Percentiles rank a stretch among this genome's conserved stretches.
Conservation (phyloP, 2,329 filamentous ascomycete genomes). For the Tolypocladium cylindrosporum region DNA sequence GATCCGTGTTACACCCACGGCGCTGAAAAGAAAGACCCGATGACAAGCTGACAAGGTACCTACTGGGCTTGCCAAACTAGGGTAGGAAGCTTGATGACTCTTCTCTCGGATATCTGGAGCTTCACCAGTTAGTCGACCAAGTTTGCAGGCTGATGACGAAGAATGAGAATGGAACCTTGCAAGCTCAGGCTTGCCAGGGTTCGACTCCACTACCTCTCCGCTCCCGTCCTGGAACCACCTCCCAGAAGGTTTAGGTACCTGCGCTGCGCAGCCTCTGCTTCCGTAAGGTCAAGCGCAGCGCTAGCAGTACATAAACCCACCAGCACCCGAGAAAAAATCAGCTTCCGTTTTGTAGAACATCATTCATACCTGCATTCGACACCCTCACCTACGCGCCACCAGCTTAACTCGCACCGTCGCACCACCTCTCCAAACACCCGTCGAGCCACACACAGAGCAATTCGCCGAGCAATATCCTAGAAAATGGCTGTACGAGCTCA, state of each 20-base stretch:
- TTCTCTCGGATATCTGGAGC: background rate
- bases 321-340: background rate
- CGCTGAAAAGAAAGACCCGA: background rate
- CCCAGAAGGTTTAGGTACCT: no score
- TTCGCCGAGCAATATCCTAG: slow-evolving; percentile 1
- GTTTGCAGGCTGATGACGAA: background rate
- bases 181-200: background rate
- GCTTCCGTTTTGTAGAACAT: background rate
- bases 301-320: background rate
- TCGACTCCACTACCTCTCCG: background rate
- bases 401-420: background rate
- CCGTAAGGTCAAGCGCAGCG: background rate
- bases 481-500: slow-evolving; percentile 61
- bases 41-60: background rate
- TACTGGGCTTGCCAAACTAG: background rate
- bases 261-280: background rate
- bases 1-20: background rate
- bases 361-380: background rate
- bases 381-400: background rate
- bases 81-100: background rate
- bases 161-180: background rate
- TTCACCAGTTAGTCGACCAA: background rate
- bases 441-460: background rate
- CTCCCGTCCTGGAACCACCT: background rate
- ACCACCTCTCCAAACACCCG: background rate